These are phyloP conservation scores for Spathaspora arborariae DNA, from an alignment of 805 yeast genomes.

Conservation along the genomic window DNA sequence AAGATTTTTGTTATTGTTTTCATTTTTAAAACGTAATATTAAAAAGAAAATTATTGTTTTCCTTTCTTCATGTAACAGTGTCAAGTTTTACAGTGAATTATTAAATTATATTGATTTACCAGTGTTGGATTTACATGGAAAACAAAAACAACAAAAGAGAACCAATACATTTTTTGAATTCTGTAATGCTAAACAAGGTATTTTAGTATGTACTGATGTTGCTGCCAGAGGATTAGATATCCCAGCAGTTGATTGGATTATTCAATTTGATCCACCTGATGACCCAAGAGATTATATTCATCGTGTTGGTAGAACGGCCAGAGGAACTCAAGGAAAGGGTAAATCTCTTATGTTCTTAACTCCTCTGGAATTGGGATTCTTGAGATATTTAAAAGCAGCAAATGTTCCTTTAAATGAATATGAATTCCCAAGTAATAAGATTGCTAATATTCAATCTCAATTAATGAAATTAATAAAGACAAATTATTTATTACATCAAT, in stretches of 20 bases:
- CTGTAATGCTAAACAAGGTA: constrained; percentile 95
- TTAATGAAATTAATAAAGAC: constrained; percentile 85
- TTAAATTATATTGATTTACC: constrained; percentile 95
- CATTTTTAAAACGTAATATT: constrained; percentile 87
- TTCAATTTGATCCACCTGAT: constrained; percentile 99
- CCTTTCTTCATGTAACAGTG: constrained; percentile 94
- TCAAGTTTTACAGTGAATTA: constrained; percentile 91
- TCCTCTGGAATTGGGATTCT: constrained; percentile 90
- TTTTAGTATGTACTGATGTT: constrained; percentile 92
- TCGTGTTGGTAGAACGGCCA: constrained; percentile 98
- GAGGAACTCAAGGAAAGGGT: constrained; percentile 87
- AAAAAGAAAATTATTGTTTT: constrained; percentile 94
- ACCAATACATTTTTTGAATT: constrained; percentile 98
- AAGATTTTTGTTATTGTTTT: constrained; percentile 82
- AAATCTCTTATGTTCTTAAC: constrained; percentile 92
- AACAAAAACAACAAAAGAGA: constrained; percentile 97
- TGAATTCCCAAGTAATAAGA: constrained; percentile 91
- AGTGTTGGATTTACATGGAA: constrained; percentile 93
- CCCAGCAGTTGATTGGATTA: constrained; percentile 98
- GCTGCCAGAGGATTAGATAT: constrained; percentile 99
- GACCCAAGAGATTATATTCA: constrained; percentile 99
- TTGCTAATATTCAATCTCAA: constrained; percentile 95
- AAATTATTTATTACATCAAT: constrained; percentile 89
- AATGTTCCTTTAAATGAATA: constrained; percentile 96
- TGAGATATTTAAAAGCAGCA: constrained; percentile 92